A percentile compares a stretch with the other conserved stretches of the same genome.
phyloP scores from a whole-genome alignment of 805 yeast genomes.

The Tanozyma kutaoensis region DNA sequence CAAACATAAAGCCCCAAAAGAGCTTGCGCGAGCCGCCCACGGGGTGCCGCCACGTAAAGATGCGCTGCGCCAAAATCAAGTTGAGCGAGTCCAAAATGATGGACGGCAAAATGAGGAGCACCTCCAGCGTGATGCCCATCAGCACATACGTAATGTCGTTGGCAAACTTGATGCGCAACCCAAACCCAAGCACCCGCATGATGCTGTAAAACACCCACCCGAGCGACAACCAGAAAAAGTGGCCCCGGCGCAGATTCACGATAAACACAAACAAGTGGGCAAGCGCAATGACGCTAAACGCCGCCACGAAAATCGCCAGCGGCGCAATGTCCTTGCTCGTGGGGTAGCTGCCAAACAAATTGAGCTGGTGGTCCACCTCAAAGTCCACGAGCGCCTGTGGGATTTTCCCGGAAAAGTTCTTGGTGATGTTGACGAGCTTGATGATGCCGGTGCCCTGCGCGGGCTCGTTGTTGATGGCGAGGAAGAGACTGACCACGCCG shows the following conservation, averaged over 20 bases:
- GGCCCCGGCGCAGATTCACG: constrained; percentile 40
- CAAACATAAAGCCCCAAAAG: constrained; percentile 38
- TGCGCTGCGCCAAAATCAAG: constrained; percentile 55
- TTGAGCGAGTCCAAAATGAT: constrained; percentile 47
- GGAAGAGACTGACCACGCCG: background rate
- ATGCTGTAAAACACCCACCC: constrained; percentile 41
- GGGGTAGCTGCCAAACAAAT: constrained; percentile 58
- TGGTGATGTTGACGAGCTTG: constrained; percentile 2
- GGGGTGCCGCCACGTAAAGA: constrained; percentile 71
- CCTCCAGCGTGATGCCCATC: constrained; percentile 43
- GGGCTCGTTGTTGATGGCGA: background rate
- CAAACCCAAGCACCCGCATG: constrained; percentile 45
- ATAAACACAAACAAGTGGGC: constrained; percentile 34
- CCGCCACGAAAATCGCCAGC: constrained; percentile 39
- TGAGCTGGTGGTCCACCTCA: constrained; percentile 26
- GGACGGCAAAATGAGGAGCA: constrained; percentile 43
- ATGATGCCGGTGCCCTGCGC: constrained; percentile 6
- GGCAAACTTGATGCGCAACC: constrained; percentile 47
- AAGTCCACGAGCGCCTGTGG: constrained; percentile 27
- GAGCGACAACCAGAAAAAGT: constrained; percentile 42
- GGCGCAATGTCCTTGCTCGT: constrained; percentile 41
- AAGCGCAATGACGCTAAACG: constrained; percentile 34
- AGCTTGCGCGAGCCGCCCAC: constrained; percentile 41
- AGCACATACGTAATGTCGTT: constrained; percentile 30
- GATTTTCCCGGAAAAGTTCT: constrained; percentile 13